phyloP scores from a whole-genome alignment of 305 asterid genomes.

The Stenogyne calaminthoides region DNA sequence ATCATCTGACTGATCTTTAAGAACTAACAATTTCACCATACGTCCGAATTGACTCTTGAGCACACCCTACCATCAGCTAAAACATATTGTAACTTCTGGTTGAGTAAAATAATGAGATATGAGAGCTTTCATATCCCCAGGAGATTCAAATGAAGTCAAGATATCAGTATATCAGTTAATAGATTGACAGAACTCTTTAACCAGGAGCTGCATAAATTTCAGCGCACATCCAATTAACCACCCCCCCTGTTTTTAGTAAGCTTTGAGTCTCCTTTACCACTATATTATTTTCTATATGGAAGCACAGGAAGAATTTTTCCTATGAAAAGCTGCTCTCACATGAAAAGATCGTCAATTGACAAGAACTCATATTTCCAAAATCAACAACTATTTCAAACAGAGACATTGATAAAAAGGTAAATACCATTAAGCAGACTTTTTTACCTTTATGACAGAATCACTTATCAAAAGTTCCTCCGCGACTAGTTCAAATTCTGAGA shows the following conservation, averaged over 20 bases:
- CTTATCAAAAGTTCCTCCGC: constrained; percentile 99
- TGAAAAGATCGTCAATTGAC: neutral
- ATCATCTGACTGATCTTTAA: constrained; percentile 2
- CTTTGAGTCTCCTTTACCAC: neutral
- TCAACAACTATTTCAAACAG: constrained; percentile 7
- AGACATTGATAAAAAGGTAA: constrained; percentile 10
- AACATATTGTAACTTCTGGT: neutral
- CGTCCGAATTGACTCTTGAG: too few relatives aligned
- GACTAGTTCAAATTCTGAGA: constrained; percentile 96
- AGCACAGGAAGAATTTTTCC: constrained; percentile 19
- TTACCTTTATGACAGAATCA: constrained; percentile 86
- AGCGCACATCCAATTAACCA: neutral
- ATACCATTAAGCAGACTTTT: constrained; percentile 5
- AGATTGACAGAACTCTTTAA: neutral
- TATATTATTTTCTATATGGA: constrained; percentile 9
- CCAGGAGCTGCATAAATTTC: neutral
- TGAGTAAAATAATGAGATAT: neutral
- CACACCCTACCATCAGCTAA: neutral
- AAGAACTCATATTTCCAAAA: constrained; percentile 17
- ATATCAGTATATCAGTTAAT: neutral
- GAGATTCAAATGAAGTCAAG: neutral
- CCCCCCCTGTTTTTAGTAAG: neutral
- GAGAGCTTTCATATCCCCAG: neutral
- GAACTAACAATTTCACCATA: too few relatives aligned
- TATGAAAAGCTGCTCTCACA: constrained; percentile 9